Evolutionary conservation across 2,329 filamentous ascomycete genomes (phyloP), one percentile per base, ranked within the genome.

Genomic region (Phialophora macrospora): DNA sequence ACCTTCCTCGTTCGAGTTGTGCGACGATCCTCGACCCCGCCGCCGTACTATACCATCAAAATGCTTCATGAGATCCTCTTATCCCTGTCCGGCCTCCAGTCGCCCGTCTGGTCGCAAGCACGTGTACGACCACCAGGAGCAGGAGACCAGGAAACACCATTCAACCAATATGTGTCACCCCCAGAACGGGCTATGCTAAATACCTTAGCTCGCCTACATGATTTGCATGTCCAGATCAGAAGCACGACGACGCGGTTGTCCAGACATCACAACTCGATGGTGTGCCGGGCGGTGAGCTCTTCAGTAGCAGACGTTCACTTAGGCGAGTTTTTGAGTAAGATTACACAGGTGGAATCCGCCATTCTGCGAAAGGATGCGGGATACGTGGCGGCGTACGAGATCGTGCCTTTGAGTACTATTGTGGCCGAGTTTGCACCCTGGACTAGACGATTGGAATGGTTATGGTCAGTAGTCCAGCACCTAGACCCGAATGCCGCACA

Each of bases 31-130:
- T 48, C 58, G 48, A 7, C 65, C 67, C 22, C 60, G 64, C 24
- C 44, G 62, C 22, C 49, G 54, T 28, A 12, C 56, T 26, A 59
- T 38, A 20, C 56, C 60, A n/a, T n/a, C 65, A 51, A 67, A 72
- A 99, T 99, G 95, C 91, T 99, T 78, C 95, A 98, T 86, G 95
- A 99, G 84, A 92, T 99, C 81, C 88, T 98, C 79, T 89, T 99
- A 79, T 94, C 93, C 78, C 88, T 98, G 79, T 96, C 93, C 74
- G 94, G 95, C 72, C 92, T 98, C 80, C 90, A 91, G 70, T 97
- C 94, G 70, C 90, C 93, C 72, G 87, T 98, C 75, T 90, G 69
- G 68, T 59, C 61, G 34, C 62, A 70, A 55, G 30, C 97, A 81
- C 9, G 46, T 6, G 20, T 44, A 34, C 11, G 58, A 12, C 11